These are phyloP conservation scores for Corylus avellana DNA, from an alignment of 306 rosid genomes.

Conservation along the genomic window DNA sequence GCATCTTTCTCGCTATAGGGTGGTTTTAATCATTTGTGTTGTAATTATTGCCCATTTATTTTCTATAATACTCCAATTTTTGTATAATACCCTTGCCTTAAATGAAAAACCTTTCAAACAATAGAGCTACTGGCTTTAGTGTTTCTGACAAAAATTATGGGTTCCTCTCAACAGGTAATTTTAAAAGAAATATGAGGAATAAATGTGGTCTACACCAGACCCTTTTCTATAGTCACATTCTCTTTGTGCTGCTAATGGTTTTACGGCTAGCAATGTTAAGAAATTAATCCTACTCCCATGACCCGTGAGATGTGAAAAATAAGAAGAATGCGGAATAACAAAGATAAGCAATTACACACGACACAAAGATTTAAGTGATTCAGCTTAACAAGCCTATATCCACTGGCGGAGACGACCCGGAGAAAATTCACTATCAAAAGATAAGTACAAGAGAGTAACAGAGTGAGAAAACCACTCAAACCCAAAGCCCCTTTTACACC, in stretches of 20 bases:
- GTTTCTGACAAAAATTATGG: conserved; percentile 55
- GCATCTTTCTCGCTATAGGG: conserved; percentile 16
- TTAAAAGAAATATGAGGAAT: conserved; percentile 36
- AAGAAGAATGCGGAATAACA: too few species aligned
- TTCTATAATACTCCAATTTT: conserved; percentile 28
- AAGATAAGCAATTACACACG: too few species aligned
- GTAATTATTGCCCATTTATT: conserved; percentile 45
- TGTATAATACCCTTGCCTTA: neutral
- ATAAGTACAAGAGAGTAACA: too few species aligned
- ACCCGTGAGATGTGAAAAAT: too few species aligned
- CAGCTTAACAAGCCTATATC: too few species aligned
- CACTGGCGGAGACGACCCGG: too few species aligned
- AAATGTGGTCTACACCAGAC: conserved; percentile 62
- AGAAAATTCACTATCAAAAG: too few species aligned
- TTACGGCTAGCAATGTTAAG: too few species aligned
- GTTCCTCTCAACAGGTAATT: conserved; percentile 35
- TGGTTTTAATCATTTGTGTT: conserved; percentile 35
- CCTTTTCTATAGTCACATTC: conserved; percentile 34
- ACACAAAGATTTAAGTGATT: too few species aligned
- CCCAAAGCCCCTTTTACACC: too few species aligned
- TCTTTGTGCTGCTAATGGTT: conserved; percentile 3
- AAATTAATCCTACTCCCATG: too few species aligned
- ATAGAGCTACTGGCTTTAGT: conserved; percentile 31
- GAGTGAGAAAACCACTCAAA: too few species aligned
- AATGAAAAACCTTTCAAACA: conserved; percentile 11